phyloP scores from a whole-genome alignment of 2,329 filamentous ascomycete species.

The Nigrospora oryzae region DNA sequence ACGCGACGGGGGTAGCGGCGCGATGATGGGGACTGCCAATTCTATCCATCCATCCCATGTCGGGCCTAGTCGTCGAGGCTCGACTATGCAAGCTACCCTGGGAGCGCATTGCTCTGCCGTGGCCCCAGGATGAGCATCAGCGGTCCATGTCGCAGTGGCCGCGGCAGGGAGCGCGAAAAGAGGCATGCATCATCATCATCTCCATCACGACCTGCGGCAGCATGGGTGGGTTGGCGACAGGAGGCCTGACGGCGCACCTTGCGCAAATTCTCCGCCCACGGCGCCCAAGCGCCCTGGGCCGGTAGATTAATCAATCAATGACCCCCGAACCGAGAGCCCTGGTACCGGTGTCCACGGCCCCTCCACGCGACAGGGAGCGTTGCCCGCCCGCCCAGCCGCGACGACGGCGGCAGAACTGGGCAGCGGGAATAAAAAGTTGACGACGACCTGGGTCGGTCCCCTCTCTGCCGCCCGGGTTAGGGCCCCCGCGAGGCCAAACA shows the following conservation, averaged over 20 bases:
- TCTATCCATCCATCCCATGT: background rate
- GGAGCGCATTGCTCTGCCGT: constrained; percentile 1
- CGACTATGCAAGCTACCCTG: background rate
- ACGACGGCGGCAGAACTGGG: no score
- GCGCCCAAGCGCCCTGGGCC: background rate
- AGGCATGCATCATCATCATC: no score
- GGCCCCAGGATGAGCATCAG: background rate
- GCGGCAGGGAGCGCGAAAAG: no score
- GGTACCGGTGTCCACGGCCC: background rate
- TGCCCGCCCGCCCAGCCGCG: no score
- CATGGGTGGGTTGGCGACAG: no score
- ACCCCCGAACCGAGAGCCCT: background rate
- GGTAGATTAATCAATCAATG: background rate
- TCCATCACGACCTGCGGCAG: no score
- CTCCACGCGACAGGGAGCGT: background rate
- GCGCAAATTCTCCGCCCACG: constrained; percentile 1
- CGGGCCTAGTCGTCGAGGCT: background rate
- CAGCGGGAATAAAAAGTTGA: no score
- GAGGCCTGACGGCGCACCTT: no score
- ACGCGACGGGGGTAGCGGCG: background rate
- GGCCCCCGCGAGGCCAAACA: no score
- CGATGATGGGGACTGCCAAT: background rate
- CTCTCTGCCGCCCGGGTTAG: no score
- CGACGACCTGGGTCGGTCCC: no score
- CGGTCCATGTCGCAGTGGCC: no score